Percentiles rank a stretch among this genome's conserved stretches.
phyloP scores from a whole-genome alignment of 345 rosid genomes.

The Aquilaria malaccensis region DNA sequence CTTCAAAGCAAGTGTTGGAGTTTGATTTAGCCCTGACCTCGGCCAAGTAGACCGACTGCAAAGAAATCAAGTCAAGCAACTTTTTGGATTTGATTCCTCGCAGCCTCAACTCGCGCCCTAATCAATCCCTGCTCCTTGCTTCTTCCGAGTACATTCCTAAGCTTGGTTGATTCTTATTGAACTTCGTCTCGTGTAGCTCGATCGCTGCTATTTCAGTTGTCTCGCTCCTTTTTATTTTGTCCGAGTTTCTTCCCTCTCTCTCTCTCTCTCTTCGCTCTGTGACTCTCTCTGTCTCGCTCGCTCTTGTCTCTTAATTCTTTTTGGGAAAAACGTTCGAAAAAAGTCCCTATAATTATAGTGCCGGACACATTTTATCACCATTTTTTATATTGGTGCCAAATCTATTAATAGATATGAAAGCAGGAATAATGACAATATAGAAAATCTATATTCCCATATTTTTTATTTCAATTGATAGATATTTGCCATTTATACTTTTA shows the following conservation, averaged over 20 bases:
- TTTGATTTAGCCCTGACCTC: conserved; percentile 38
- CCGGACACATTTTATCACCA: too few relatives aligned
- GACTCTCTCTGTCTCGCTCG: background rate
- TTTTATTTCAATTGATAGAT: too few relatives aligned
- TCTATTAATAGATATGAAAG: too few relatives aligned
- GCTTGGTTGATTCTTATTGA: conserved; percentile 25
- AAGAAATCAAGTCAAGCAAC: conserved; percentile 26
- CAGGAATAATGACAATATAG: too few relatives aligned
- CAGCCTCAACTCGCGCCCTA: conserved; percentile 9
- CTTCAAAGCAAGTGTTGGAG: conserved; percentile 19
- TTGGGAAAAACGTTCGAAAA: too few relatives aligned
- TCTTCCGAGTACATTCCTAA: background rate
- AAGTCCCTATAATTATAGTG: too few relatives aligned
- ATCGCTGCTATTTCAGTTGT: conserved; percentile 23
- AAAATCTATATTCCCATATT: too few relatives aligned
- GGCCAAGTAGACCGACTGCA: conserved; percentile 34
- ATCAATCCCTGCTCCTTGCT: background rate
- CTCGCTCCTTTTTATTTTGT: too few relatives aligned
- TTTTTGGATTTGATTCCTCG: conserved; percentile 15
- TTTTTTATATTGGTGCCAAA: too few relatives aligned
- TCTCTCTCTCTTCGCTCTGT: background rate
- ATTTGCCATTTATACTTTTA: too few relatives aligned
- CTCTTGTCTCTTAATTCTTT: background rate
- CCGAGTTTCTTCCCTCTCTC: conserved; percentile 4
- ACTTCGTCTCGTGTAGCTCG: conserved; percentile 31